phyloP scores from a whole-genome alignment of 2,329 filamentous ascomycete species.

The Fusarium secorum region DNA sequence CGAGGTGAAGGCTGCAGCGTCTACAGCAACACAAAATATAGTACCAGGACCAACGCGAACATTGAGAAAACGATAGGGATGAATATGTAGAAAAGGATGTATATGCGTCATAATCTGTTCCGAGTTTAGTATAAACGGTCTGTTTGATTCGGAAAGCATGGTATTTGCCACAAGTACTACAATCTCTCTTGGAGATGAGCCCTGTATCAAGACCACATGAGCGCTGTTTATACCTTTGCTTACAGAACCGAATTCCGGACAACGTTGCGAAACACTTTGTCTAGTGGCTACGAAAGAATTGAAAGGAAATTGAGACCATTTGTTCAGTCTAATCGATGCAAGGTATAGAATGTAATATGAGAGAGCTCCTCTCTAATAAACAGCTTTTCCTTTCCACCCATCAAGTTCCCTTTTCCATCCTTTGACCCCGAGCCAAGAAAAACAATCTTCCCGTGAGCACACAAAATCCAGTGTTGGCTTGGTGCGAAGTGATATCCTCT shows the following conservation, averaged over 20 bases:
- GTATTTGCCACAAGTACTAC: neutral
- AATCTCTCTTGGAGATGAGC: neutral
- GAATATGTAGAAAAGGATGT: neutral
- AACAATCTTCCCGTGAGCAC: slow-evolving; percentile 14
- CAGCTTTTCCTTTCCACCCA: neutral
- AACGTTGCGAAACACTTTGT: neutral
- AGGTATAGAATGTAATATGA: neutral
- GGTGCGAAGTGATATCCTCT: slow-evolving; percentile 32
- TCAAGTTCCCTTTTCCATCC: slow-evolving; percentile 20
- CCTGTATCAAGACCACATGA: neutral
- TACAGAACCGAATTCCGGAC: neutral
- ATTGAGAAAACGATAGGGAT: slow-evolving; percentile 35
- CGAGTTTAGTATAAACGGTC: neutral
- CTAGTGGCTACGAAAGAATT: neutral
- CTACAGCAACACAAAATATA: slow-evolving; percentile 1
- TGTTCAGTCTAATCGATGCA: neutral
- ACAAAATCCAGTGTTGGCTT: slow-evolving; percentile 39
- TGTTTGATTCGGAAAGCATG: neutral
- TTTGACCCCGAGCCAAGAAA: slow-evolving; percentile 12
- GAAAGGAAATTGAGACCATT: neutral
- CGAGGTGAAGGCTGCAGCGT: slow-evolving; percentile 25
- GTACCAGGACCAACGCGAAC: slow-evolving; percentile 25
- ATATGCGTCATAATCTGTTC: slow-evolving; percentile 1
- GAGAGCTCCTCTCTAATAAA: slow-evolving; percentile 9
- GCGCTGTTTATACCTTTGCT: neutral